Evolutionary conservation across 202 grass and related monocot genomes (phyloP), one percentile per base, ranked within the genome.

Genomic region (Setaria italica): DNA sequence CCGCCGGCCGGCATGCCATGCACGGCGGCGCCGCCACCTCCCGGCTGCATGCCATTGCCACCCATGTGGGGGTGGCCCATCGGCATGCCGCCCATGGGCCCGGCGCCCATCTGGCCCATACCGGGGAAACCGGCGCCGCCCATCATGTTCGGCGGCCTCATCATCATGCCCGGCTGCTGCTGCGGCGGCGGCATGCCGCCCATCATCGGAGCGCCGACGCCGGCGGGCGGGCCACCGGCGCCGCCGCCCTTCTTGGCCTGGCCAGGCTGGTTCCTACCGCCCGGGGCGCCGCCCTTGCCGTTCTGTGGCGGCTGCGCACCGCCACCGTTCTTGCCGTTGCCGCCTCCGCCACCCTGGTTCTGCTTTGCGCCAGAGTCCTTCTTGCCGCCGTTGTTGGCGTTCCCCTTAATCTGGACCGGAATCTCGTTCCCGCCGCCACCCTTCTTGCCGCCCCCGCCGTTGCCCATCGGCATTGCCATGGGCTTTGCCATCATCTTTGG

Each of bases 81-180:
- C 7, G 80, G 82, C 69, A 80, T 73, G 54, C 55, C 76, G 48
- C 59, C 55, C 84, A 85, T 90, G 21, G 85, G 91, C 62, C 87
- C 67, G 58, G 56, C 69, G 45, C 81, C 85, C 80, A 91, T 89
- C 72, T 83, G 91, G 72, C 87, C 87, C 90, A 87, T 92, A 9
- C 85, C 85, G 14, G 65, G 82, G 63, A 88, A 90, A 5, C 91
- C 89, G 56, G 77, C 85, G 65, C 79, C 84, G 63, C 78, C 90
- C 88, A 95, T 89, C 86, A 91, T 87, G 87, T 49, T 89, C 14
- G 90, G 89, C 66, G 92, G 90, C 70, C 88, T 92, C 75, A 87
- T 72, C 75, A 87, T 72, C 82, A 93, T 88, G 41, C 88, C 81
- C 9, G 65, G 62, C 58, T 65, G 77, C 39, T 4, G 39, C 65